These are phyloP conservation scores for Aspergillus sp. DNA, from an alignment of 2,329 filamentous ascomycete genomes.

Conservation along the genomic window DNA sequence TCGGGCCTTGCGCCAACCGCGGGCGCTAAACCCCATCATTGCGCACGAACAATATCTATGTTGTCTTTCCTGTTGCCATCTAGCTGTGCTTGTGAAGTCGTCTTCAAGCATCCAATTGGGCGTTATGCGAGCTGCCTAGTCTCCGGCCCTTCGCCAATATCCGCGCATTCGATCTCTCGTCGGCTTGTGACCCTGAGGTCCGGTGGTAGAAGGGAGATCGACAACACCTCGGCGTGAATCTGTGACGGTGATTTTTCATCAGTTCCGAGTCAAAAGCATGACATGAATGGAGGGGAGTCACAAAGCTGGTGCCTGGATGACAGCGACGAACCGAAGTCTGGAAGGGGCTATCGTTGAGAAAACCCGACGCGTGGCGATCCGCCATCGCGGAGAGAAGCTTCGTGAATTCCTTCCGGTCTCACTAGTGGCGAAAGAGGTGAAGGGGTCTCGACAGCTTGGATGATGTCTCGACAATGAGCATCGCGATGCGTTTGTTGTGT, in stretches of 20 bases:
- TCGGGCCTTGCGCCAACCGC: not conserved
- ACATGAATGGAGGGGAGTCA: not conserved
- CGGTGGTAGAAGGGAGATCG: not conserved
- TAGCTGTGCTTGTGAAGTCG: not conserved
- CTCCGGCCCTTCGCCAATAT: not conserved
- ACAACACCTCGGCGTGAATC: not conserved
- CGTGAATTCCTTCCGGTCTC: not conserved
- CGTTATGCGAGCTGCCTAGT: not conserved
- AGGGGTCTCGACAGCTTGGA: not conserved
- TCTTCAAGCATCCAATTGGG: not conserved
- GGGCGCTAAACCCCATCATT: not conserved
- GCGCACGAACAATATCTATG: not conserved
- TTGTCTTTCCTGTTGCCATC: not conserved
- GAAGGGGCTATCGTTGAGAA: not conserved
- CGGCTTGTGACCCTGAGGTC: not conserved
- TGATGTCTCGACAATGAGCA: not conserved
- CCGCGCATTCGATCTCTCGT: not conserved
- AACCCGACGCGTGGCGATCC: not conserved
- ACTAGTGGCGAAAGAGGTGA: not conserved
- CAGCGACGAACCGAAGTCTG: not conserved
- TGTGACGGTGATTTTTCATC: not conserved
- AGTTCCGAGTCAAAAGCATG: not conserved
- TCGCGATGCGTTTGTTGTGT: not conserved
- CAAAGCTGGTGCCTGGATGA: not conserved
- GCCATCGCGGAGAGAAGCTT: not conserved